These are phyloP conservation scores for Silene uniflora DNA, from an alignment of 148 eudicot species.

Conservation along the genomic window DNA sequence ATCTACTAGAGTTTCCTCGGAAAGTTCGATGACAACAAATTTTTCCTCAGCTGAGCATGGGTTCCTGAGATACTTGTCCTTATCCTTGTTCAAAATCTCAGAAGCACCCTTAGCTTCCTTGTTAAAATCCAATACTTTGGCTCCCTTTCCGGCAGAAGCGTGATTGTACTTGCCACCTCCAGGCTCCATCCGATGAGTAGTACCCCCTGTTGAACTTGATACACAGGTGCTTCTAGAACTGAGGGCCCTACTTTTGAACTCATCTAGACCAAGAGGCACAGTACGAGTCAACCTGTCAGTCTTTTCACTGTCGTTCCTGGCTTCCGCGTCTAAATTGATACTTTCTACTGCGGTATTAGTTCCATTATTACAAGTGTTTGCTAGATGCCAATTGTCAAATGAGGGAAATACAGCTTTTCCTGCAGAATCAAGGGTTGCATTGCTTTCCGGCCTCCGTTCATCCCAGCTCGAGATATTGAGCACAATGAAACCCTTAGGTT, in stretches of 20 bases:
- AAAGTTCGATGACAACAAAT: slow-evolving; percentile 84
- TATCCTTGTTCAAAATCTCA: slow-evolving; percentile 73
- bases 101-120: slow-evolving; percentile 94
- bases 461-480: slow-evolving; percentile 41
- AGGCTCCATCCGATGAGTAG: slow-evolving; percentile 78
- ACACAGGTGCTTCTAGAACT: slow-evolving; percentile 42
- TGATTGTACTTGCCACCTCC: slow-evolving; percentile 88
- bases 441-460: slow-evolving; percentile 35
- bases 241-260: slow-evolving; percentile 74
- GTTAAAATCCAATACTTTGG: slow-evolving; percentile 78
- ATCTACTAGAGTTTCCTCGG: slow-evolving; percentile 90
- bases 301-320: slow-evolving; percentile 38
- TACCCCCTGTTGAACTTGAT: slow-evolving; percentile 53
- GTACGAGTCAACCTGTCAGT: slow-evolving; percentile 41
- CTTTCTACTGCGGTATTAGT: slow-evolving; percentile 20
- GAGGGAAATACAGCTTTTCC: slow-evolving; percentile 14
- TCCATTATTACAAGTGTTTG: slow-evolving; percentile 17
- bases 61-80: slow-evolving; percentile 90
- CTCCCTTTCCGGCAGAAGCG: slow-evolving; percentile 90
- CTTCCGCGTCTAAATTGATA: slow-evolving; percentile 16
- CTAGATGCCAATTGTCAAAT: slow-evolving; percentile 15
- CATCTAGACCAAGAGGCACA: slow-evolving; percentile 71
- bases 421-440: slow-evolving; percentile 20
- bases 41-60: slow-evolving; percentile 95
- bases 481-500: slow-evolving; percentile 30